A percentile compares a stretch with the other conserved stretches of the same genome.
Conservation (phyloP, 202 grass and related monocot genomes). For the Elaeis oleifera region DNA sequence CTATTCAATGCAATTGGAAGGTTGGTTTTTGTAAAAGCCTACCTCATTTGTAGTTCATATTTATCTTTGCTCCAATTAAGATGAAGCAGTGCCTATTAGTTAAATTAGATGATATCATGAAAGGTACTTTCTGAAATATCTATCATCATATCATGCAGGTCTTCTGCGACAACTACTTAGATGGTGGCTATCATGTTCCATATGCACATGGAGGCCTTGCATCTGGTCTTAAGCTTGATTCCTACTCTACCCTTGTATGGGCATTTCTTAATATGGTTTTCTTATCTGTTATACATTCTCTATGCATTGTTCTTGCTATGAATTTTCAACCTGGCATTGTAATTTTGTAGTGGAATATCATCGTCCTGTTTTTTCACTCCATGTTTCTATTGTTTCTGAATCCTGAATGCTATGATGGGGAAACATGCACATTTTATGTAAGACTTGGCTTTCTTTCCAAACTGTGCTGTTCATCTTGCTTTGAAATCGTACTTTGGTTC, state of each 20-base stretch:
- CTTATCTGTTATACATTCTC: too few relatives aligned
- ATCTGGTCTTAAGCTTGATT: conserved; percentile 81
- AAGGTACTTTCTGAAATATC: not conserved
- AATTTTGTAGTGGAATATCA: too few relatives aligned
- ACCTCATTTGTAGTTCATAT: not conserved
- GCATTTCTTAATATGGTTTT: conserved; percentile 4
- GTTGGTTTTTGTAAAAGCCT: conserved; percentile 16
- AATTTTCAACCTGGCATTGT: too few relatives aligned
- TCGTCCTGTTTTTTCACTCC: too few relatives aligned
- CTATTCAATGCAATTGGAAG: conserved; percentile 98
- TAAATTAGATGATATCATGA: not conserved
- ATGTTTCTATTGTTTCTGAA: too few relatives aligned
- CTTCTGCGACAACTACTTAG: conserved; percentile 95
- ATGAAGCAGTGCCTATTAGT: too few relatives aligned
- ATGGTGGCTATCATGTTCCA: conserved; percentile 98
- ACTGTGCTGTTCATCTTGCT: too few relatives aligned
- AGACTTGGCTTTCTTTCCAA: too few relatives aligned
- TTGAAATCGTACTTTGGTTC: too few relatives aligned
- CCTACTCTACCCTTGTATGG: conserved; percentile 73
- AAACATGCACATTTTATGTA: too few relatives aligned
- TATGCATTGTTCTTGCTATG: too few relatives aligned
- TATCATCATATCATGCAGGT: conserved; percentile 38
- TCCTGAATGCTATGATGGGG: too few relatives aligned
- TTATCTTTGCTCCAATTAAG: not conserved
- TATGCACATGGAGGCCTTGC: conserved; percentile 86